Percentiles rank a stretch among this genome's conserved stretches.
Evolutionary conservation across 768 basidiomycete species (phyloP).

Genomic region (Rubroboletus pulcherrimus): DNA sequence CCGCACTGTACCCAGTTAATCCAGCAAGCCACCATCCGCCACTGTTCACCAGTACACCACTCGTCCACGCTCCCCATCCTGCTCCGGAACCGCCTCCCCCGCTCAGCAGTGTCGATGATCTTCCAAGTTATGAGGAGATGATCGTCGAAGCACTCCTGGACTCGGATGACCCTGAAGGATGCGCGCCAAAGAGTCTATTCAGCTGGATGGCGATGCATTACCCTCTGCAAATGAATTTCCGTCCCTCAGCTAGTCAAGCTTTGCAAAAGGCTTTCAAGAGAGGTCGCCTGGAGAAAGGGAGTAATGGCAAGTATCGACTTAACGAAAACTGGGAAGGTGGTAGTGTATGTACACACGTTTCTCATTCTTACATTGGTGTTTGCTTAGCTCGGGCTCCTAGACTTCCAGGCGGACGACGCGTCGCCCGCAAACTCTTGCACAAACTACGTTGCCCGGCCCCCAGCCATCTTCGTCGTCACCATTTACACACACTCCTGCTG

Average conservation of each 20-base stretch:
- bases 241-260: slow-evolving; percentile 86
- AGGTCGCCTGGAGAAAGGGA: slow-evolving; percentile 73
- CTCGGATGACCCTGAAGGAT: slow-evolving; percentile 66
- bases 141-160: slow-evolving; percentile 75
- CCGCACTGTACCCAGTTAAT: slow-evolving; percentile 30
- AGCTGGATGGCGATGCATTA: slow-evolving; percentile 80
- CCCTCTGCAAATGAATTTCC: slow-evolving; percentile 83
- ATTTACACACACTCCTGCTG: slow-evolving; percentile 56
- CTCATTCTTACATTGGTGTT: background rate
- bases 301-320: slow-evolving; percentile 69
- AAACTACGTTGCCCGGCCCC: slow-evolving; percentile 28
- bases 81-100: slow-evolving; percentile 27
- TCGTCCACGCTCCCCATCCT: slow-evolving; percentile 32
- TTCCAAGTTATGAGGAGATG: slow-evolving; percentile 92
- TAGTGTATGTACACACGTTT: slow-evolving; percentile 47
- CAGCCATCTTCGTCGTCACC: slow-evolving; percentile 41
- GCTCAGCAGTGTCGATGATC: slow-evolving; percentile 39
- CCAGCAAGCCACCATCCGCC: slow-evolving; percentile 27
- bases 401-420: slow-evolving; percentile 76
- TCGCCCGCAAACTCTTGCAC: slow-evolving; percentile 58
- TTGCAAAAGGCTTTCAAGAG: slow-evolving; percentile 82
- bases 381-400: slow-evolving; percentile 34
- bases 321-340: slow-evolving; percentile 81
- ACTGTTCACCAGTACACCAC: slow-evolving; percentile 35
- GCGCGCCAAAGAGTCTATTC: slow-evolving; percentile 79